A percentile compares a stretch with the other conserved stretches of the same genome.
Evolutionary conservation across 1,284 basidiomycete genomes (phyloP).

Genomic region (Athelia psychrophila): DNA sequence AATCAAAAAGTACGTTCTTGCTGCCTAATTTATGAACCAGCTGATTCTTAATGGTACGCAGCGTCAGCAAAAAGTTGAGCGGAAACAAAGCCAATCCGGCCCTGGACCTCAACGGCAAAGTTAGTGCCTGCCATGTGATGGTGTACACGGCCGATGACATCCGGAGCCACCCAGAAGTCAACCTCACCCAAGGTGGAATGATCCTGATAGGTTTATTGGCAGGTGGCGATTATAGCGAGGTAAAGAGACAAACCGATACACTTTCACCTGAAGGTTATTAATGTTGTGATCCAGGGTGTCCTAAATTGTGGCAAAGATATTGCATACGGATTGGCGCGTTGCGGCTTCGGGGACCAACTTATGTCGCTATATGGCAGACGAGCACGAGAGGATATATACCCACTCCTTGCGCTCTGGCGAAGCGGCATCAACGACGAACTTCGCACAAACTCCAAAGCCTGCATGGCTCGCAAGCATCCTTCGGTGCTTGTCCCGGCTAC

Average conservation of each 20-base stretch:
- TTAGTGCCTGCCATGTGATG: slow-evolving; percentile 38
- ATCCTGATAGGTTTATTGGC: slow-evolving; percentile 62
- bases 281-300: slow-evolving; percentile 33
- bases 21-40: not conserved
- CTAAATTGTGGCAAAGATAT: slow-evolving; percentile 29
- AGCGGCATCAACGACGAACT: slow-evolving; percentile 43
- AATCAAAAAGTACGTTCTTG: slow-evolving; percentile 29
- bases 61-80: slow-evolving; percentile 42
- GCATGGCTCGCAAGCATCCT: slow-evolving; percentile 31
- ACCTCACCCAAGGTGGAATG: slow-evolving; percentile 50
- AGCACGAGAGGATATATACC: slow-evolving; percentile 16
- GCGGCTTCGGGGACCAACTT: slow-evolving; percentile 43
- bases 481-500: slow-evolving; percentile 31
- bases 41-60: slow-evolving; percentile 15
- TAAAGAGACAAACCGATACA: slow-evolving; percentile 12
- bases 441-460: slow-evolving; percentile 39
- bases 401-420: slow-evolving; percentile 39
- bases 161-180: slow-evolving; percentile 27
- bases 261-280: not conserved
- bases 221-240: slow-evolving; percentile 66
- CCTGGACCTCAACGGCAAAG: slow-evolving; percentile 32
- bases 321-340: slow-evolving; percentile 35
- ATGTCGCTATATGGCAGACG: slow-evolving; percentile 32
- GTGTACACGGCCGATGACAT: slow-evolving; percentile 40
- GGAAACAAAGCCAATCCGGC: slow-evolving; percentile 39